A percentile compares a stretch with the other conserved stretches of the same genome.
These are phyloP conservation scores for Plasmodium cynomolgi DNA, from an alignment of 169 alveolate species.

Conservation along the genomic window DNA sequence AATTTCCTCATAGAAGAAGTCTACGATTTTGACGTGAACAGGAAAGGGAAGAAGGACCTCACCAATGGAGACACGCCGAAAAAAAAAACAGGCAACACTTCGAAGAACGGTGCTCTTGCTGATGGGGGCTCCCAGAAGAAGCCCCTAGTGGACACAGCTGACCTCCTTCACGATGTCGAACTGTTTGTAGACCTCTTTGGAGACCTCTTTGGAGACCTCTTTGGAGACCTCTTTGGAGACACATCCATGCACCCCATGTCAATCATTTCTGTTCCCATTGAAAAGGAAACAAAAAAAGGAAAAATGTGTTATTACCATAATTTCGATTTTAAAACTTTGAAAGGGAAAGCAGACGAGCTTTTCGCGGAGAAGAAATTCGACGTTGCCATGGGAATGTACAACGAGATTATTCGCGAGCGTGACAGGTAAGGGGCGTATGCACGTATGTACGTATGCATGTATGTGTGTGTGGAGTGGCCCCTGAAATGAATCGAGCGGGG, in stretches of 20 bases:
- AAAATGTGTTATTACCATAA: not conserved
- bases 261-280: conserved; percentile 17
- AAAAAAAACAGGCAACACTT: not conserved
- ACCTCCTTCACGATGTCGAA: not conserved
- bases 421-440: not conserved
- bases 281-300: conserved; percentile 6
- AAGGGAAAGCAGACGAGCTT: conserved; percentile 29
- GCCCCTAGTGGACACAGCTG: not conserved
- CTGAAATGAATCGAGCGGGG: not conserved
- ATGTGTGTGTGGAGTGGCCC: not conserved
- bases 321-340: not conserved
- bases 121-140: not conserved
- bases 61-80: not conserved
- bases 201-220: not conserved
- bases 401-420: not conserved
- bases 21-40: conserved; percentile 30
- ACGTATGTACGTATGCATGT: not conserved
- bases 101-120: not conserved
- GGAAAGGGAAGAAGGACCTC: not conserved
- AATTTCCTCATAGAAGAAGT: conserved; percentile 62
- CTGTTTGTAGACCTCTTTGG: not conserved
- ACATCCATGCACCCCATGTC: not conserved
- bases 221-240: not conserved
- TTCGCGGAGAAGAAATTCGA: conserved; percentile 30
- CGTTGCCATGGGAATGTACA: conserved; percentile 8